These are phyloP conservation scores for Phytophthora crassamura DNA, from an alignment of 352 stramenopile genomes.

Conservation along the genomic window DNA sequence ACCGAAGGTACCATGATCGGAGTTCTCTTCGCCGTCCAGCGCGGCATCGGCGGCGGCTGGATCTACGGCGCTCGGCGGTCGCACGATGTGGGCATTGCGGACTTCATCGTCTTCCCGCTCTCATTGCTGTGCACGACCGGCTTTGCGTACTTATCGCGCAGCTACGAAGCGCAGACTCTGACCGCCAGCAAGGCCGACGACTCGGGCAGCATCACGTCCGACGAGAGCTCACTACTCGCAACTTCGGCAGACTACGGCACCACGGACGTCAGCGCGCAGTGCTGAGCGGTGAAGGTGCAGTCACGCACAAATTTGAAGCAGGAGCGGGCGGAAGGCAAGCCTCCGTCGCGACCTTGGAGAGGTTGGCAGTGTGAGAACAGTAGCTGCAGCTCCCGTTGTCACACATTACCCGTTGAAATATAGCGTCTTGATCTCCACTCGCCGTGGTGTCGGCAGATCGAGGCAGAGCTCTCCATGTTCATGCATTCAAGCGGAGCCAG, in stretches of 20 bases:
- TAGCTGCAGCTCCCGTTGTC: too few species aligned
- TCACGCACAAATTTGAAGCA: constrained; percentile 9
- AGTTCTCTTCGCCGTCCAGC: constrained; percentile 46
- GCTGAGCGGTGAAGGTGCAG: constrained; percentile 9
- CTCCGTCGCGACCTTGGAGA: too few species aligned
- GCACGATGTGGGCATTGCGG: constrained; percentile 50
- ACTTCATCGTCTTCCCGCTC: constrained; percentile 43
- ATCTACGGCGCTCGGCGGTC: constrained; percentile 46
- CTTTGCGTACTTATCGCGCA: constrained; percentile 40
- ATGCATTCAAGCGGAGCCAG: too few species aligned
- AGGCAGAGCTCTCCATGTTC: too few species aligned
- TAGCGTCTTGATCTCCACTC: too few species aligned
- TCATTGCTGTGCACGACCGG: constrained; percentile 27
- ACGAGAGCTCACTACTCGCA: constrained; percentile 39
- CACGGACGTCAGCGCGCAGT: constrained; percentile 25
- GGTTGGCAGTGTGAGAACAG: too few species aligned
- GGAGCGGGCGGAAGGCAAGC: neutral
- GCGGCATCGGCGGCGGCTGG: constrained; percentile 46
- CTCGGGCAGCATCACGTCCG: constrained; percentile 35
- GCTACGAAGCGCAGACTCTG: constrained; percentile 35
- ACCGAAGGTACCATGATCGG: constrained; percentile 55
- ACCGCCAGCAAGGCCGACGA: constrained; percentile 22
- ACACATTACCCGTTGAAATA: too few species aligned
- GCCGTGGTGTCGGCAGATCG: too few species aligned
- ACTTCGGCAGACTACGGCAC: constrained; percentile 33